Base-by-base conservation (phyloP, 106 monocot genomes). In the Apostasia shenzhenica region DNA sequence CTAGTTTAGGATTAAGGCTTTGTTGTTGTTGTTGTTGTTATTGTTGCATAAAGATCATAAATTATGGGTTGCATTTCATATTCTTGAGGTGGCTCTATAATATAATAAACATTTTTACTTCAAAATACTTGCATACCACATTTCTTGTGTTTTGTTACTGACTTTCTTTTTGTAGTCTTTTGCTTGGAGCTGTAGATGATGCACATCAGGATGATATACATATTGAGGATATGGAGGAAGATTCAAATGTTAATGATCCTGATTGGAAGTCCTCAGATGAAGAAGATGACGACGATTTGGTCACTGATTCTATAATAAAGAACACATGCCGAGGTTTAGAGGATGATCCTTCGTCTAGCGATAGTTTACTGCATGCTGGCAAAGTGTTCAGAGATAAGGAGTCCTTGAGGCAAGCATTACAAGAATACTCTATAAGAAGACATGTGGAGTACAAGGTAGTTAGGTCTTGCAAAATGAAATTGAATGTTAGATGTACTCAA, bases 331-430 rank as follows among this genome's bases (percentile, higher is more conserved):
- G 61, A 44, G 61, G 61, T 9, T 61, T 61, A 0, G 61, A 61
- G 41, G 61, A 61, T 2, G 61, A 61, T 61, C 61, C 44, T 44
- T 3, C 11, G 11, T 61, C 61, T 3, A 2, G 61, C 11, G 61
- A 61, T 13, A 12, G 61, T 44, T 11, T 61, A 44, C 61, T 61
- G 0, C 44, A 61, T 44, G 10, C 11, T 2, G 61, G 61, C 2
- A 61, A 61, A 61, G 42, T 61, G 41, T 61, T 61, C 61, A 44
- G 44, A 61, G 61, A 61, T 61, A 61, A 61, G 61, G 61, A 61
- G 43, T 41, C 44, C 9, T 61, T 61, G 61, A 61, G 44, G 61
- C 61, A 61, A 61, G 14, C 61, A 61, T 43, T 61, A 44, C 61
- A 61, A 11, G 61, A 61, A 43, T 61, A 61, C 61, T 61, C 61